Evolutionary conservation across 352 stramenopile genomes (phyloP).

Genomic region (Phytophthora foliorum): DNA sequence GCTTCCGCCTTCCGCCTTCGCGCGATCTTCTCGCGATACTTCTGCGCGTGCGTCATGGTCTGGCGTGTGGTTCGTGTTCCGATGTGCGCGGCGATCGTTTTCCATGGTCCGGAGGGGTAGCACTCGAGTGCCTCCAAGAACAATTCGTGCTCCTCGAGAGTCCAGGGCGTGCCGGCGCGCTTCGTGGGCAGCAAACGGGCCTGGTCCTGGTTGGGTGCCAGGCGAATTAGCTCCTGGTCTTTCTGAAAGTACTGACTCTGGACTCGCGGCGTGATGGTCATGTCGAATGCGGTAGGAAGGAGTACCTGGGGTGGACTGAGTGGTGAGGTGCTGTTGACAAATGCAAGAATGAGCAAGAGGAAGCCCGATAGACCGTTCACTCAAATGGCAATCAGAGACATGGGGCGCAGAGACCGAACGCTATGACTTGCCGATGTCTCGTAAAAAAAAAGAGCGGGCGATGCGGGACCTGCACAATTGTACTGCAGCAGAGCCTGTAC

Average conservation of each 20-base stretch:
- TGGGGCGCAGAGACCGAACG: conserved; percentile 32
- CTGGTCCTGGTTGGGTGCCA: conserved; percentile 46
- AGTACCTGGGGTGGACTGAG: conserved; percentile 4
- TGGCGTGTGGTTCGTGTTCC: conserved; percentile 65
- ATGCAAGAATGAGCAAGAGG: conserved; percentile 36
- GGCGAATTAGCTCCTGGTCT: conserved; percentile 47
- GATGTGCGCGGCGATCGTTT: conserved; percentile 57
- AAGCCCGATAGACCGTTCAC: conserved; percentile 25
- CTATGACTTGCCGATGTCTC: conserved; percentile 15
- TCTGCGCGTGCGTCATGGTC: conserved; percentile 63
- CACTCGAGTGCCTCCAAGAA: conserved; percentile 50
- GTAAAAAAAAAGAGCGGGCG: conserved; percentile 31
- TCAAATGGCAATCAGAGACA: conserved; percentile 31
- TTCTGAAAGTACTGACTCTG: conserved; percentile 52
- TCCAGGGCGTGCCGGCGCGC: conserved; percentile 44
- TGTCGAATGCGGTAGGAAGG: conserved; percentile 18
- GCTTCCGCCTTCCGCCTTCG: conserved; percentile 46
- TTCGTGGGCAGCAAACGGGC: conserved; percentile 40
- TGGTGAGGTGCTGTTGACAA: conserved; percentile 30
- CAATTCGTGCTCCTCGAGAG: conserved; percentile 45
- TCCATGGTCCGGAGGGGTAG: conserved; percentile 49
- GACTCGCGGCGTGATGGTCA: conserved; percentile 49
- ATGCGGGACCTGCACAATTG: conserved; percentile 13
- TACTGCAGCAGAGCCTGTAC: conserved; percentile 3
- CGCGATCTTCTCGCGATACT: conserved; percentile 62